Percentiles rank a stretch among this genome's conserved stretches.
These are phyloP conservation scores for Ministeria vibrans DNA, from an alignment of 78 protist species.

Conservation along the genomic window DNA sequence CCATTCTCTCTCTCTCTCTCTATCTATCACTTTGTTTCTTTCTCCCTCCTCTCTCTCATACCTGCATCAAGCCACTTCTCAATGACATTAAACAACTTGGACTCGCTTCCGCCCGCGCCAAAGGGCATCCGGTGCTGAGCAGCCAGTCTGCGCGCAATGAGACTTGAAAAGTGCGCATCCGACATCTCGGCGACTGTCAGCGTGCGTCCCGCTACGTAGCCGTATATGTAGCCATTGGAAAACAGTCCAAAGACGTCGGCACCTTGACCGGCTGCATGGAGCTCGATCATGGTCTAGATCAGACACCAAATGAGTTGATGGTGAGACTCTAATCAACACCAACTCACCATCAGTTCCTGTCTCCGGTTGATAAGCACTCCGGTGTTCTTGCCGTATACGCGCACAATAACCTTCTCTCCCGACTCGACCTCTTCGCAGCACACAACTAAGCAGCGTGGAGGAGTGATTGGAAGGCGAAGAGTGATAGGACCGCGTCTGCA, in stretches of 20 bases:
- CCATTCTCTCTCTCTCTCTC: background rate
- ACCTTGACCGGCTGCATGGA: background rate
- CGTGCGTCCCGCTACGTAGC: conserved; percentile 7
- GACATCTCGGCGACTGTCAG: conserved; percentile 5
- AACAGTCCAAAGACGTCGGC: conserved; percentile 9
- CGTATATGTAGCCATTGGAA: conserved; percentile 15
- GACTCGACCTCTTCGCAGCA: conserved; percentile 7
- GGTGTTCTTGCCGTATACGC: conserved; percentile 20
- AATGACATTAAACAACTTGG: conserved; percentile 6
- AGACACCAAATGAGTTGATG: background rate
- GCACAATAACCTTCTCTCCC: conserved; percentile 6
- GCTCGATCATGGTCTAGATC: background rate
- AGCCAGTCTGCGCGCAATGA: conserved; percentile 4
- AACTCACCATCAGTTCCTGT: conserved; percentile 14
- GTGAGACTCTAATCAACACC: background rate
- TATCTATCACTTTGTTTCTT: background rate
- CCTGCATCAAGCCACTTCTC: conserved; percentile 13
- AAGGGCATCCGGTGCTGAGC: conserved; percentile 12
- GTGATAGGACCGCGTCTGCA: no score
- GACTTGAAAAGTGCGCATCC: conserved; percentile 5
- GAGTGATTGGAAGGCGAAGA: no score
- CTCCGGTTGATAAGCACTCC: conserved; percentile 11
- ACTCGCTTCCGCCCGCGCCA: conserved; percentile 12
- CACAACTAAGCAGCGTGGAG: no score
- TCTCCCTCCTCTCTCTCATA: background rate